A percentile compares a stretch with the other conserved stretches of the same genome.
Evolutionary conservation across 176 grass and related monocot genomes (phyloP).

Genomic region (Poa annua): DNA sequence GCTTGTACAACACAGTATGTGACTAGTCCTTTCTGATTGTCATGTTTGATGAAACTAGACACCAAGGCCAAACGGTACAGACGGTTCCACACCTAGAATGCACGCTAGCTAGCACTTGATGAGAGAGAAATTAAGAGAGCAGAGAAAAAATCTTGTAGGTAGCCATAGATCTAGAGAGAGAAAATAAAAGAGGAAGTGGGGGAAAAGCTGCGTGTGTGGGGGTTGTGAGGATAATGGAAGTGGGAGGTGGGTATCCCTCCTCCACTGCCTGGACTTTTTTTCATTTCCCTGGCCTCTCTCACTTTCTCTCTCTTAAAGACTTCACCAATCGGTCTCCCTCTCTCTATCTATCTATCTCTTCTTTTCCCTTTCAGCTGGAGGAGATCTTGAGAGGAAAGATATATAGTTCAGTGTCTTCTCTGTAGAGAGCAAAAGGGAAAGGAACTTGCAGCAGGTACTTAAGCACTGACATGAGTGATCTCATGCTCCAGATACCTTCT

Average conservation of each 20-base stretch:
- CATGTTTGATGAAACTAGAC: conserved; percentile 51
- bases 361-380: conserved; percentile 83
- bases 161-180: conserved; percentile 48
- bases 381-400: conserved; percentile 45
- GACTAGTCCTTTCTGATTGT: conserved; percentile 35
- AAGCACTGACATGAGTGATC: conserved; percentile 76
- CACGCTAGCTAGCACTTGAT: conserved; percentile 28
- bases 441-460: conserved; percentile 71
- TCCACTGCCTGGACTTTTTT: conserved; percentile 47
- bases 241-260: conserved; percentile 78
- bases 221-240: conserved; percentile 79
- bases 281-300: conserved; percentile 43
- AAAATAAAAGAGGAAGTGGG: conserved; percentile 49
- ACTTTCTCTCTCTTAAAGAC: conserved; percentile 53
- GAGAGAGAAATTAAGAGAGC: conserved; percentile 23
- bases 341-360: conserved; percentile 35
- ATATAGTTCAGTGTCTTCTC: conserved; percentile 49
- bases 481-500: conserved; percentile 58
- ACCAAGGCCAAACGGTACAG: conserved; percentile 48
- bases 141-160: conserved; percentile 14
- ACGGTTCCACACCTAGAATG: conserved; percentile 43
- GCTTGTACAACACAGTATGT: conserved; percentile 17
- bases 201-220: conserved; percentile 39
- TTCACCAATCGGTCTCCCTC: conserved; percentile 53
- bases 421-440: conserved; percentile 77